These are phyloP conservation scores for Trypanosoma melophagium DNA, from an alignment of 208 protist genomes.

Conservation along the genomic window DNA sequence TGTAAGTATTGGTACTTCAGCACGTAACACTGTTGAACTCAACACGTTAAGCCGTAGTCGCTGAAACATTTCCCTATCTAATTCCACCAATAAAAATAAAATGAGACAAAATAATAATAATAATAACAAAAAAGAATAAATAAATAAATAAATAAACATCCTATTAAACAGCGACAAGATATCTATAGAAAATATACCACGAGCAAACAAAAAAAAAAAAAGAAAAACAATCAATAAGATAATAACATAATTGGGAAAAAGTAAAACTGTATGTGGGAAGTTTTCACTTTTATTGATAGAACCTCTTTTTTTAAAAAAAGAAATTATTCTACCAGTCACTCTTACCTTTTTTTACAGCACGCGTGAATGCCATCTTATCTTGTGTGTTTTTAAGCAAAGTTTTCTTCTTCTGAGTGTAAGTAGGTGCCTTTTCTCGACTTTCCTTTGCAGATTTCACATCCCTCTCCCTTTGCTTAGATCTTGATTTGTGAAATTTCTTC, in stretches of 20 bases:
- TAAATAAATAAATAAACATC: conserved; percentile 5
- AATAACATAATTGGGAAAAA: background rate
- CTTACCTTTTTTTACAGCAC: conserved; percentile 45
- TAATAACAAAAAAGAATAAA: background rate
- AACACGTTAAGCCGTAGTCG: conserved; percentile 8
- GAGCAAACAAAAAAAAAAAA: conserved; percentile 11
- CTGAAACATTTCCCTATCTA: conserved; percentile 24
- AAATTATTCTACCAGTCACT: conserved; percentile 4
- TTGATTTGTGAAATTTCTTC: conserved; percentile 68
- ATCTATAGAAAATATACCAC: background rate
- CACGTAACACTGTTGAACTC: conserved; percentile 6
- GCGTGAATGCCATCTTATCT: conserved; percentile 32
- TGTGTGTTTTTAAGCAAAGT: conserved; percentile 35
- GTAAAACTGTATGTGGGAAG: too few species aligned
- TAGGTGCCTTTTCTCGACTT: conserved; percentile 26
- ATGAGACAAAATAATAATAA: background rate
- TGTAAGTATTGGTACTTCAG: conserved; percentile 2
- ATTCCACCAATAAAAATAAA: conserved; percentile 2
- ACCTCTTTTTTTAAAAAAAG: background rate
- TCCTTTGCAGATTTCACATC: conserved; percentile 50
- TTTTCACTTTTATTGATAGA: too few species aligned
- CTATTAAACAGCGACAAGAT: background rate
- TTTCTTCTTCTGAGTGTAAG: conserved; percentile 80
- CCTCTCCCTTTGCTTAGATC: conserved; percentile 43
- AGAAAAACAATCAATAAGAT: background rate